Base-by-base conservation (phyloP, 2,329 filamentous ascomycete species). In the Aspergillus luchuensis region DNA sequence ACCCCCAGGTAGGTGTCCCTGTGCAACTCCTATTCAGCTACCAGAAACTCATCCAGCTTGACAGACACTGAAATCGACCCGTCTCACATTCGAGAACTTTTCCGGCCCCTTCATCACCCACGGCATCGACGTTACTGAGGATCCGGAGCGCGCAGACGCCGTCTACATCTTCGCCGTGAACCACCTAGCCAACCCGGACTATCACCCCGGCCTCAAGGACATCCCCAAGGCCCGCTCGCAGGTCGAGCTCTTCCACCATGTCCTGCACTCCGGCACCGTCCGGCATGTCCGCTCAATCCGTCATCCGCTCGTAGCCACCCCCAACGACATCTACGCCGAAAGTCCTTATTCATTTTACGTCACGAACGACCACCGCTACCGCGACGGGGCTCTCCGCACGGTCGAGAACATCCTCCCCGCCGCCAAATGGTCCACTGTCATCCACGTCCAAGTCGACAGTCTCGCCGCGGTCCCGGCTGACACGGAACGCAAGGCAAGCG, bases 131-230 rank as follows among this genome's bases (percentile, higher is more conserved):
- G 77, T 89, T 6, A 78, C 86, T n/a, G 70, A 76, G 3, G 84
- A 87, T 62, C 80, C 79, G 0, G 66, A 78, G 2, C 66, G 67
- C 2, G 38, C 72, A 8, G 68, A 76, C 21, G 69, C 82, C 0
- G 81, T 88, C 5, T 88, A 86, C 64, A 83, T 89, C 49, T 85
- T 85, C 57, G 85, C 83, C 0, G 71, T 89, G 53, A 89, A 89
- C 64, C 87, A 89, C 58, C 65, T 83, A 1, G 82, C 85, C 0
- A 82, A 86, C 58, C 76, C 78, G 0, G 75, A 76, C 0, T 80
- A 78, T 21, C 68, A 66, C 6, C 64, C 62, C 3, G 60, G 63
- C 33, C 33, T 36, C 11, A 36, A 36, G 4, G 72, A 72, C 2
- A 67, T 68, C 2, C 73, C 71, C 8, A 80, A 80, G 60, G 78